Percentiles rank a stretch among this genome's conserved stretches.
These are phyloP conservation scores for Populus davidiana DNA, from an alignment of 345 rosid genomes.

Conservation along the genomic window DNA sequence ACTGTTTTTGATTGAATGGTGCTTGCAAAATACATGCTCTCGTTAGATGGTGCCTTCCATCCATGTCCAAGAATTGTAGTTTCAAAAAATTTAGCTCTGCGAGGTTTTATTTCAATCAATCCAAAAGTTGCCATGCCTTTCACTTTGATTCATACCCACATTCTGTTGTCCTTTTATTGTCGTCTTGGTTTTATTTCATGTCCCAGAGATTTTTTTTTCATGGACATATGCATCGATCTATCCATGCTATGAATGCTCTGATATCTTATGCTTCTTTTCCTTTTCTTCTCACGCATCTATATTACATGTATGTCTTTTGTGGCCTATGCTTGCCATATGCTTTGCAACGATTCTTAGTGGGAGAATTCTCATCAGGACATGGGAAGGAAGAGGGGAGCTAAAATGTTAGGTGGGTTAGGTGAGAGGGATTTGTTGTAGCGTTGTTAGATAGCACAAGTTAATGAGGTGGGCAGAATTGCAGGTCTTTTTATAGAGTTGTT, in stretches of 20 bases:
- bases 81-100: neutral
- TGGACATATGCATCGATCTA: neutral
- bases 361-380: neutral
- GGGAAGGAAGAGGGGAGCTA: neutral
- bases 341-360: neutral
- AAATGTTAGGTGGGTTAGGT: neutral
- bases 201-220: neutral
- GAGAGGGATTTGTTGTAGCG: neutral
- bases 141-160: neutral
- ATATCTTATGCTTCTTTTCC: neutral
- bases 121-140: neutral
- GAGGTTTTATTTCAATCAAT: neutral
- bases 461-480: neutral
- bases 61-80: neutral
- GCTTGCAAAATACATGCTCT: neutral
- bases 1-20: neutral
- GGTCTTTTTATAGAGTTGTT: neutral
- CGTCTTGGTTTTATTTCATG: neutral
- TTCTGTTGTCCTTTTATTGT: neutral
- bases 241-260: neutral
- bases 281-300: neutral
- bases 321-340: neutral
- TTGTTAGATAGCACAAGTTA: too few relatives aligned
- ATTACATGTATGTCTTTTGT: neutral
- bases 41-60: neutral